Conservation (phyloP, 371 early-diverging fungal species). For the Amoeboaphelidium occidentale region DNA sequence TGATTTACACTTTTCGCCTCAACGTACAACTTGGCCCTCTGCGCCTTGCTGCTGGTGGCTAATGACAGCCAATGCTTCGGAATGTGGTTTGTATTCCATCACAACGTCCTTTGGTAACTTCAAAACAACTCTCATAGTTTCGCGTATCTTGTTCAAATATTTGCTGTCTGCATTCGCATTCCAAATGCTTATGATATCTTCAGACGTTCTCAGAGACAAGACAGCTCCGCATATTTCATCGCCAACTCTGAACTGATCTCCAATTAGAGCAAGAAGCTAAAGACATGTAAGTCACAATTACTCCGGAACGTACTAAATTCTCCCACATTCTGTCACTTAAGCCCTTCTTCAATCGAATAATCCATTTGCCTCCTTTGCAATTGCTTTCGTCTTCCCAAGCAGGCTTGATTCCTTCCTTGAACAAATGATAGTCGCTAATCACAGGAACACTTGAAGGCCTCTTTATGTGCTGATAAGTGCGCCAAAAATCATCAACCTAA, state of each 20-base stretch:
- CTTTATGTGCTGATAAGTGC: slow-evolving; percentile 48
- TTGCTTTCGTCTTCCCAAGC: slow-evolving; percentile 92
- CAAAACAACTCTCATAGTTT: slow-evolving; percentile 53
- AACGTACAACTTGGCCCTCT: background rate
- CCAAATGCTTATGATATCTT: slow-evolving; percentile 89
- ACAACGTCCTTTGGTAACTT: slow-evolving; percentile 56
- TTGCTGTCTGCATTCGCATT: slow-evolving; percentile 61
- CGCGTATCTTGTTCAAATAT: slow-evolving; percentile 56
- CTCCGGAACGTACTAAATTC: too few relatives aligned
- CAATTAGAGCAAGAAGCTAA: slow-evolving; percentile 63
- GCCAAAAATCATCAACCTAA: slow-evolving; percentile 83
- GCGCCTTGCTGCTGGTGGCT: background rate
- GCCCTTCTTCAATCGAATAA: slow-evolving; percentile 80
- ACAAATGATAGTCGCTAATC: slow-evolving; percentile 82
- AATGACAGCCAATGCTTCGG: background rate
- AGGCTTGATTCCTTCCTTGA: slow-evolving; percentile 82
- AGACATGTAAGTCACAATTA: background rate
- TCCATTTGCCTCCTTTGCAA: slow-evolving; percentile 90
- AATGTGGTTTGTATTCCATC: slow-evolving; percentile 91
- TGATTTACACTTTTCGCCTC: too few relatives aligned
- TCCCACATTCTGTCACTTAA: slow-evolving; percentile 86
- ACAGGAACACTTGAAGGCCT: slow-evolving; percentile 65
- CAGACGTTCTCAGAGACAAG: slow-evolving; percentile 66
- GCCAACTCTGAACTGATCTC: slow-evolving; percentile 69
- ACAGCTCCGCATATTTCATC: slow-evolving; percentile 87